phyloP scores from a whole-genome alignment of 805 yeast genomes.

The Wickerhamiella occidentalis region DNA sequence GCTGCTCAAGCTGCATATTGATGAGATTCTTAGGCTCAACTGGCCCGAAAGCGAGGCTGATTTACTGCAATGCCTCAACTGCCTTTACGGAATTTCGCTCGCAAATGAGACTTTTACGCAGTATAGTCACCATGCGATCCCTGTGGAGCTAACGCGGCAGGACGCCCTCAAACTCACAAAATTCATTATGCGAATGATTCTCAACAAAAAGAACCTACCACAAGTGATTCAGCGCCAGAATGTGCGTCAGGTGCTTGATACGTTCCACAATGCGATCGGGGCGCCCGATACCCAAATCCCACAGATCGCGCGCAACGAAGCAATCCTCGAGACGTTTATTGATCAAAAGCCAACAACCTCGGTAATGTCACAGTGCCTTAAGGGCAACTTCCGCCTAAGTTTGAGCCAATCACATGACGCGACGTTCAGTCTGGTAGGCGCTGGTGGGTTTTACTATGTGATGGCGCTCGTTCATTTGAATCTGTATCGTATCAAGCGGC shows the following conservation, averaged over 20 bases:
- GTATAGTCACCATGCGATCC: slow-evolving; percentile 47
- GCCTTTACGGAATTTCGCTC: slow-evolving; percentile 61
- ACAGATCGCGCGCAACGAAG: slow-evolving; percentile 27
- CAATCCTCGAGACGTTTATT: slow-evolving; percentile 36
- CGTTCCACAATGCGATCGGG: slow-evolving; percentile 12
- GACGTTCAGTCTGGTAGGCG: slow-evolving; percentile 29
- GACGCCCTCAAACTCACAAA: slow-evolving; percentile 34
- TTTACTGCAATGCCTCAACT: slow-evolving; percentile 62
- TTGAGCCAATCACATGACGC: slow-evolving; percentile 22
- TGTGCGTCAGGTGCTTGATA: slow-evolving; percentile 13
- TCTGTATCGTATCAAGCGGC: slow-evolving; percentile 58
- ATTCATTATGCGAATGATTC: slow-evolving; percentile 44
- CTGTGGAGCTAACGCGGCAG: slow-evolving; percentile 31
- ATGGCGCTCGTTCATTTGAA: slow-evolving; percentile 59
- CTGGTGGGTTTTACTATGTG: slow-evolving; percentile 52
- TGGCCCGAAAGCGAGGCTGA: slow-evolving; percentile 47
- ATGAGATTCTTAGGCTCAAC: slow-evolving; percentile 36
- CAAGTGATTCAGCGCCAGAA: slow-evolving; percentile 53
- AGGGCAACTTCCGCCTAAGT: slow-evolving; percentile 18
- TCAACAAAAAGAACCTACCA: slow-evolving; percentile 46
- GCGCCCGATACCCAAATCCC: slow-evolving; percentile 15
- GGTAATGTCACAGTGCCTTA: slow-evolving; percentile 1
- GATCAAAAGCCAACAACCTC: slow-evolving; percentile 13
- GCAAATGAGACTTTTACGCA: slow-evolving; percentile 50
- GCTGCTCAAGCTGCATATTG: slow-evolving; percentile 50